Evolutionary conservation across 2,329 filamentous ascomycete genomes (phyloP).

Genomic region (Fusarium incarnatum): DNA sequence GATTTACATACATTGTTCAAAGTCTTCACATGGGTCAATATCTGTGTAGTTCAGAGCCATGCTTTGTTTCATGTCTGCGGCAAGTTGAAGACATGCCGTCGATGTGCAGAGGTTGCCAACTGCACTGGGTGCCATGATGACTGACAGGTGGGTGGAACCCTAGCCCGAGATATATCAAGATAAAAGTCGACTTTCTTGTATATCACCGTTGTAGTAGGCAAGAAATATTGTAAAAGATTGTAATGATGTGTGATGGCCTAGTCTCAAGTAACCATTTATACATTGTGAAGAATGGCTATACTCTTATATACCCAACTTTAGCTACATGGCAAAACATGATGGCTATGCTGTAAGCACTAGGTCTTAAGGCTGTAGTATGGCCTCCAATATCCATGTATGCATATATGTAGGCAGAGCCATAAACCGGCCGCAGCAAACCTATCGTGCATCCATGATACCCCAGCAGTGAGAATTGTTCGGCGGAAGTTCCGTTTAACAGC

Average conservation of each 20-base stretch:
- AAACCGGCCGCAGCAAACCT: background rate
- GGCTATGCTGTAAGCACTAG: background rate
- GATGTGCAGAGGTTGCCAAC: background rate
- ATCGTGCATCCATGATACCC: background rate
- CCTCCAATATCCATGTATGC: background rate
- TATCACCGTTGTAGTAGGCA: background rate
- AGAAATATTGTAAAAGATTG: background rate
- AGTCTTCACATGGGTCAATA: conserved; percentile 76
- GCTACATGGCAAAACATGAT: background rate
- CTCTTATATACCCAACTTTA: background rate
- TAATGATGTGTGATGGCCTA: background rate
- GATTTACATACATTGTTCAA: conserved; percentile 65
- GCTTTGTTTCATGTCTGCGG: conserved; percentile 10
- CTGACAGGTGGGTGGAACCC: too few species aligned
- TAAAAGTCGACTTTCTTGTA: background rate
- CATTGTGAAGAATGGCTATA: background rate
- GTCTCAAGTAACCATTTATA: background rate
- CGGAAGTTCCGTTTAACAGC: background rate
- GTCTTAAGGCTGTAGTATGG: background rate
- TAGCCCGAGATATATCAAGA: background rate
- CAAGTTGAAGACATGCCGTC: conserved; percentile 4
- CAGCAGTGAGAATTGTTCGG: background rate
- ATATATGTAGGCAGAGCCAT: background rate
- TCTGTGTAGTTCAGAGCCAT: conserved; percentile 62
- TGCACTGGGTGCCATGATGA: background rate